These are phyloP conservation scores for Triticum monococcum DNA, from an alignment of 176 grass and related monocot genomes.

Conservation along the genomic window DNA sequence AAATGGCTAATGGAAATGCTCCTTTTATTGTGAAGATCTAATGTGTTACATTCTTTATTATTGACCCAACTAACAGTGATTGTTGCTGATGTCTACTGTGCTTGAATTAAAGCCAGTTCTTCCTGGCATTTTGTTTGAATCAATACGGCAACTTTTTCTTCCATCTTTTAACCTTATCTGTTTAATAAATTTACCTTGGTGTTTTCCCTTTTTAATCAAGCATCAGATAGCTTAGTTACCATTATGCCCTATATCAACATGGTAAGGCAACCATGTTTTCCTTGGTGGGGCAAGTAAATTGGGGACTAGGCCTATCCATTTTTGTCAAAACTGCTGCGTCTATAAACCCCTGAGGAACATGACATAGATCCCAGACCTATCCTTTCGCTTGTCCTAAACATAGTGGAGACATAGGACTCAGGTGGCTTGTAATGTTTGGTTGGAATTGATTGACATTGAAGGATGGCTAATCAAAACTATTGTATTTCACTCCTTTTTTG, in stretches of 20 bases:
- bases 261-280: not conserved
- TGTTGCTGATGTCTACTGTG: not conserved
- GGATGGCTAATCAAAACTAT: conserved; percentile 10
- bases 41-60: too few species aligned
- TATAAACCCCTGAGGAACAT: not conserved
- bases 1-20: too few species aligned
- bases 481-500: not conserved
- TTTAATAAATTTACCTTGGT: too few species aligned
- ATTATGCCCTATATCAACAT: not conserved
- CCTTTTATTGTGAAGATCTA: too few species aligned
- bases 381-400: not conserved
- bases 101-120: too few species aligned
- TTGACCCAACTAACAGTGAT: too few species aligned
- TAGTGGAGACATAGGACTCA: not conserved
- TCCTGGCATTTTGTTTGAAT: too few species aligned
- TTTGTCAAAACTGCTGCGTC: not conserved
- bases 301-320: not conserved
- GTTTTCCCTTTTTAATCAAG: too few species aligned
- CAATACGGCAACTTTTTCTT: too few species aligned
- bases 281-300: not conserved
- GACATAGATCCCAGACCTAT: not conserved
- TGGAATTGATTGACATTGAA: conserved; percentile 1
- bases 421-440: conserved; percentile 2
- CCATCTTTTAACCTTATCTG: too few species aligned
- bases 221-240: too few species aligned